These are phyloP conservation scores for Naumovozyma baii DNA, from an alignment of 805 yeast genomes.

Conservation along the genomic window DNA sequence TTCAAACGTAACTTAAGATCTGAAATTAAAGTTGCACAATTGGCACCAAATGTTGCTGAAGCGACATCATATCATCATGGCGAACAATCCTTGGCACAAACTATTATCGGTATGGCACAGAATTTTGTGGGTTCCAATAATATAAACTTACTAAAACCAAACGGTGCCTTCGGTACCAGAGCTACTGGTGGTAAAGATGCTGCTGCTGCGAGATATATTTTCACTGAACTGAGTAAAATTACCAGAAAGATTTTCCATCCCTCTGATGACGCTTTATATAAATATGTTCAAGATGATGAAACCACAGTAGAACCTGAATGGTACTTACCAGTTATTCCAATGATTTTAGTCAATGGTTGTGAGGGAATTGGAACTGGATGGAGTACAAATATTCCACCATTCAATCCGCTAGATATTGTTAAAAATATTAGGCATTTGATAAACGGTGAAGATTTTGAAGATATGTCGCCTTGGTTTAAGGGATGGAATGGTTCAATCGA, in stretches of 20 bases:
- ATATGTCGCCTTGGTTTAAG: constrained; percentile 86
- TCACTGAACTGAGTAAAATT: constrained; percentile 69
- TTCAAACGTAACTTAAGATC: constrained; percentile 63
- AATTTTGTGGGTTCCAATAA: constrained; percentile 91
- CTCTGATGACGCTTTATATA: constrained; percentile 67
- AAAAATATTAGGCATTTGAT: constrained; percentile 62
- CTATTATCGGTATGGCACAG: constrained; percentile 91
- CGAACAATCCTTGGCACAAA: constrained; percentile 76
- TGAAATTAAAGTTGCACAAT: constrained; percentile 83
- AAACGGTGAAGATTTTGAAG: constrained; percentile 58
- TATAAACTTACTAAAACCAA: constrained; percentile 72
- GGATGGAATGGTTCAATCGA: constrained; percentile 89
- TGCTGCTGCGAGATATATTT: constrained; percentile 95
- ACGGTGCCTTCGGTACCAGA: constrained; percentile 94
- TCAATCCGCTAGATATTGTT: constrained; percentile 78
- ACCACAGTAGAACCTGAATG: constrained; percentile 90
- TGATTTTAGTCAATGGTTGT: constrained; percentile 88
- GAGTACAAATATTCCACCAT: constrained; percentile 89
- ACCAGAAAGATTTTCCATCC: constrained; percentile 71
- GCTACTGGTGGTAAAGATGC: constrained; percentile 97
- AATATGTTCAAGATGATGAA: constrained; percentile 85
- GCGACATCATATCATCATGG: constrained; percentile 94
- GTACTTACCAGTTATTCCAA: constrained; percentile 90
- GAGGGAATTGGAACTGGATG: constrained; percentile 99
- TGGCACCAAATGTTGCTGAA: constrained; percentile 83